phyloP scores from a whole-genome alignment of 208 protist genomes.

The Trypanosoma platydactyli region DNA sequence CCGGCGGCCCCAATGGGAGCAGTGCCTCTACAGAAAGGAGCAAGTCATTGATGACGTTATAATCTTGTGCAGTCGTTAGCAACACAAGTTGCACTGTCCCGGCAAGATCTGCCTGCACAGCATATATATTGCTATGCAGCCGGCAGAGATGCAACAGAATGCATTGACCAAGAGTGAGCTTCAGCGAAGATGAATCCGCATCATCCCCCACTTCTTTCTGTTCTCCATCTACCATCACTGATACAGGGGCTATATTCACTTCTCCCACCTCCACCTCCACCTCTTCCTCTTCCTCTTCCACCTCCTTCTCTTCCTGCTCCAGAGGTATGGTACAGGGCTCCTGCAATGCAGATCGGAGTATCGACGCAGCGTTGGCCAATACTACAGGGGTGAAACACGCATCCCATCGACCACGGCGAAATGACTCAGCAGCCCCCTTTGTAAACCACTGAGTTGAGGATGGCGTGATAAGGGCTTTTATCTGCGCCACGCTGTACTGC shows the following conservation, averaged over 20 bases:
- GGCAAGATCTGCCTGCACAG: conserved; percentile 69
- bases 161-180: conserved; percentile 54
- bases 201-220: conserved; percentile 3
- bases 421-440: conserved; percentile 66
- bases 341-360: conserved; percentile 29
- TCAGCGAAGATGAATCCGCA: background rate
- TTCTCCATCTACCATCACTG: conserved; percentile 7
- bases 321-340: conserved; percentile 38
- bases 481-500: conserved; percentile 59
- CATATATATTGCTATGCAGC: conserved; percentile 59
- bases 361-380: conserved; percentile 18
- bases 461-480: conserved; percentile 40
- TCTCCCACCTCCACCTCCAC: background rate
- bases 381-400: conserved; percentile 27
- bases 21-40: conserved; percentile 49
- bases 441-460: conserved; percentile 54
- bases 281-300: conserved; percentile 26
- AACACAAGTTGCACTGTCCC: conserved; percentile 65
- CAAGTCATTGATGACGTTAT: conserved; percentile 73
- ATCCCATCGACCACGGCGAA: conserved; percentile 56
- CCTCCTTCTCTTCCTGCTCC: conserved; percentile 22
- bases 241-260: background rate
- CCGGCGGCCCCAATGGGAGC: conserved; percentile 32
- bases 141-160: conserved; percentile 75
- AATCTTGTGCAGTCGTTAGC: conserved; percentile 58